Evolutionary conservation across 139 green algal genomes (phyloP), one percentile per base, ranked within the genome.

Genomic region (Monoraphidium neglectum): DNA sequence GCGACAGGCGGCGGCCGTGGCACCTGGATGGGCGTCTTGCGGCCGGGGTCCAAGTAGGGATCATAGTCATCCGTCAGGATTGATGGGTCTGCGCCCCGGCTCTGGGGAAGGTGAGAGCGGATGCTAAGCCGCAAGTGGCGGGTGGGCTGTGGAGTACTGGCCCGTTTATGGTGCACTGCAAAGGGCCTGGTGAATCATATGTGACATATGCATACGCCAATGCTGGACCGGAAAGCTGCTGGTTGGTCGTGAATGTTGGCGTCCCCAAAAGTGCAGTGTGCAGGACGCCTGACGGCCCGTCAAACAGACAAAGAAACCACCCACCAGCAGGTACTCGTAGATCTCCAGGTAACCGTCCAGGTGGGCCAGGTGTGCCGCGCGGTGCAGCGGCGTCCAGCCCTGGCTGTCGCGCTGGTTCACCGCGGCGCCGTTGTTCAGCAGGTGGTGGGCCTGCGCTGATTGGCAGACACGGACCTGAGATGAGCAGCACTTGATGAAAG

Each of bases 301-400:
- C n/a, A n/a, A n/a, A n/a, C n/a, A n/a, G 6, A 51, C 21, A 54
- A 59, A 26, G 2, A 77, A 10, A 82, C 24, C 24, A 2, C 82
- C 28, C 70, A 94, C 91, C 87, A 98, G 90, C 64, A 98, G 86
- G 69, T 95, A 96, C 86, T 98, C 95, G 79, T 98, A 98, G 4
- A 98, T 89, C 76, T 98, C 93, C 51, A 96, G 70, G 83, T 98
- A 98, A 1, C 95, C 95, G 8, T 96, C 90, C 68, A 94, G 89
- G 68, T 98, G 94, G 1, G 93, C 88, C 76, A 98, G 86, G 75
- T 94, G 90, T 1, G 94, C 95, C 10, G 93, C 94, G 15, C 95
- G 85, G 82, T 98, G 95, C 57, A 98, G 87, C 0, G 95, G 91
- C 0, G 95, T 98, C 43, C 93, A 91, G 3, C 95, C 95, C 24